phyloP scores from a whole-genome alignment of 108 stramenopile species.

The Discostella pseudostelligera region DNA sequence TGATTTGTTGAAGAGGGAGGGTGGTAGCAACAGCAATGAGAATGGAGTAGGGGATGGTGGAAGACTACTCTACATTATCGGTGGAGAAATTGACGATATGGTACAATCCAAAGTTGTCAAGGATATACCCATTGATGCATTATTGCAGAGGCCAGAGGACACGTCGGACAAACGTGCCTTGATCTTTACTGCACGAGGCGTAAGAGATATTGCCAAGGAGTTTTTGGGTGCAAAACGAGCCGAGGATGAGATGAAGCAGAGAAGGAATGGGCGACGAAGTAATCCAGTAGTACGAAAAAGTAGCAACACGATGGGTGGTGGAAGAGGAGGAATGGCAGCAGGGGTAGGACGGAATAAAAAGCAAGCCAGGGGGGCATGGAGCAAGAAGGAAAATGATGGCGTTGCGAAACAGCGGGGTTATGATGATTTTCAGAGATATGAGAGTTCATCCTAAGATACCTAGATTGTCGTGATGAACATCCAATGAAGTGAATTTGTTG shows the following conservation, averaged over 20 bases:
- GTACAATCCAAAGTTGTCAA: constrained; percentile 37
- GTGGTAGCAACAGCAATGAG: background rate
- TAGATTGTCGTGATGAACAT: too few relatives aligned
- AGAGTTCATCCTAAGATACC: constrained; percentile 8
- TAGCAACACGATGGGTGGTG: background rate
- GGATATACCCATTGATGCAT: constrained; percentile 51
- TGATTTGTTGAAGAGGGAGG: constrained; percentile 46
- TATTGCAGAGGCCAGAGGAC: constrained; percentile 40
- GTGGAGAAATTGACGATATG: constrained; percentile 67
- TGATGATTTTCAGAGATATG: constrained; percentile 76
- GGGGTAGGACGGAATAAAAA: constrained; percentile 29
- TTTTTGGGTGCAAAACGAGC: constrained; percentile 47
- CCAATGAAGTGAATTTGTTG: too few relatives aligned
- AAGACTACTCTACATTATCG: constrained; percentile 74
- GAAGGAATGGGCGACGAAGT: constrained; percentile 22
- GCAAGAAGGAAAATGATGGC: constrained; percentile 35
- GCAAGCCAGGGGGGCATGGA: constrained; percentile 63
- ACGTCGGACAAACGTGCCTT: constrained; percentile 76
- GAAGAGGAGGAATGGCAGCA: background rate
- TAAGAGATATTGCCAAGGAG: constrained; percentile 50
- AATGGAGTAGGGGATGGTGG: constrained; percentile 41
- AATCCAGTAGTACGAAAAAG: constrained; percentile 1
- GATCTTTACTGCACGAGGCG: constrained; percentile 49
- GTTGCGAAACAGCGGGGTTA: constrained; percentile 67
- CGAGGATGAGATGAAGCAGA: constrained; percentile 9